phyloP scores from a whole-genome alignment of 768 basidiomycete genomes.

The Sutorius australiensis region DNA sequence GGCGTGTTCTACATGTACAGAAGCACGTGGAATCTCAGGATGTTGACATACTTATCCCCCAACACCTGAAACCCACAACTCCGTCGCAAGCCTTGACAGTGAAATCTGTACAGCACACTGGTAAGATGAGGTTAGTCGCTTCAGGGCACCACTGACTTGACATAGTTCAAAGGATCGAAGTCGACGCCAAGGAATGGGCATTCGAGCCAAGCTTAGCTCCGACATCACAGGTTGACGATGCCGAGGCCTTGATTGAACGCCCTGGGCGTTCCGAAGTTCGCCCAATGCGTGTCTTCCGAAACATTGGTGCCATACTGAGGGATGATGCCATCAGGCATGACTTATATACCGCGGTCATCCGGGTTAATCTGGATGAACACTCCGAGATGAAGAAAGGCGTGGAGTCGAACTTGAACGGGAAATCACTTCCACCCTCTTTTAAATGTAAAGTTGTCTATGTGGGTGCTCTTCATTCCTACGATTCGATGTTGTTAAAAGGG shows the following conservation, averaged over 20 bases:
- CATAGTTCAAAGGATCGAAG: conserved; percentile 8
- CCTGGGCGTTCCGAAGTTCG: not conserved
- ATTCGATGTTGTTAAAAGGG: not conserved
- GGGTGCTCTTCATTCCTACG: not conserved
- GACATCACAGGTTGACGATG: not conserved
- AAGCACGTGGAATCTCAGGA: not conserved
- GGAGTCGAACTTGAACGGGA: conserved; percentile 7
- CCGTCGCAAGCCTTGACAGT: not conserved
- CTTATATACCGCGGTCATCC: conserved; percentile 7
- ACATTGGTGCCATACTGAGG: not conserved
- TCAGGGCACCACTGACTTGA: not conserved
- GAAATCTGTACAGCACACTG: conserved; percentile 7
- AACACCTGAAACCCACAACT: not conserved
- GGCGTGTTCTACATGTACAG: not conserved
- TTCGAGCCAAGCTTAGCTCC: not conserved
- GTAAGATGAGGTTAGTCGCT: not conserved
- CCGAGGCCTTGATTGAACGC: not conserved
- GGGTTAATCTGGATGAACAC: not conserved
- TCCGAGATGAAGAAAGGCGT: conserved; percentile 10
- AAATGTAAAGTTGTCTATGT: conserved; percentile 10
- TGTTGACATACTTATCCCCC: not conserved
- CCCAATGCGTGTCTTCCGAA: not conserved
- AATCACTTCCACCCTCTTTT: conserved; percentile 6
- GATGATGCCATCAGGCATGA: conserved; percentile 7
- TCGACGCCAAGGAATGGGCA: conserved; percentile 3